These are phyloP conservation scores for Biscogniauxia sp. DNA, from an alignment of 2,329 filamentous ascomycete genomes.

Conservation along the genomic window DNA sequence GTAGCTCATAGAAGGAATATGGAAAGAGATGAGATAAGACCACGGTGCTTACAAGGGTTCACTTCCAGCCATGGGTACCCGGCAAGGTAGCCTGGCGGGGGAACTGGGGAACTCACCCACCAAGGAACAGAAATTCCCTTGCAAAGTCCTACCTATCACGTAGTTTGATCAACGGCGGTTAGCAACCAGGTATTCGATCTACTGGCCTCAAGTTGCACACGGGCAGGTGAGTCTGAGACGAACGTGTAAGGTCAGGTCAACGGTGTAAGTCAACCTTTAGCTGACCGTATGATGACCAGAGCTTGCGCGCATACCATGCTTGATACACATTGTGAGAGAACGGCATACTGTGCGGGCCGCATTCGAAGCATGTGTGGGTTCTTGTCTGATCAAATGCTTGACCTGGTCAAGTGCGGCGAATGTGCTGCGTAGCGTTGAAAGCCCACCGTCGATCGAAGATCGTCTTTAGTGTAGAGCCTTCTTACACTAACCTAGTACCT, in stretches of 20 bases:
- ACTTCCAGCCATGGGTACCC: constrained; percentile 20
- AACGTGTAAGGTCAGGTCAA: constrained; percentile 10
- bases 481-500: constrained; percentile 1
- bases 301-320: constrained; percentile 1
- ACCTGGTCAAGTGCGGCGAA: constrained; percentile 13
- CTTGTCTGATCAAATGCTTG: constrained; percentile 5
- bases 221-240: constrained; percentile 11
- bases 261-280: constrained; percentile 9
- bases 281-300: constrained; percentile 1
- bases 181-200: constrained; percentile 21
- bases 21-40: constrained; percentile 18
- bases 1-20: neutral
- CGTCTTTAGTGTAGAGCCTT: constrained; percentile 6
- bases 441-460: constrained; percentile 15
- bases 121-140: constrained; percentile 13
- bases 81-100: constrained; percentile 21
- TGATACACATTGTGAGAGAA: constrained; percentile 1
- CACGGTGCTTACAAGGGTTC: constrained; percentile 21
- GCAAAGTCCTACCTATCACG: constrained; percentile 23
- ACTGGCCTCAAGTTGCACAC: constrained; percentile 18
- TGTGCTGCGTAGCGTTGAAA: constrained; percentile 9
- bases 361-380: constrained; percentile 8
- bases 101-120: constrained; percentile 21
- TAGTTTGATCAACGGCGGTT: constrained; percentile 26
- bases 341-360: constrained; percentile 13